Percentiles rank a stretch among this genome's conserved stretches.
Evolutionary conservation across 371 early-diverging fungal genomes (phyloP).

Genomic region (Apophysomyces sp.): DNA sequence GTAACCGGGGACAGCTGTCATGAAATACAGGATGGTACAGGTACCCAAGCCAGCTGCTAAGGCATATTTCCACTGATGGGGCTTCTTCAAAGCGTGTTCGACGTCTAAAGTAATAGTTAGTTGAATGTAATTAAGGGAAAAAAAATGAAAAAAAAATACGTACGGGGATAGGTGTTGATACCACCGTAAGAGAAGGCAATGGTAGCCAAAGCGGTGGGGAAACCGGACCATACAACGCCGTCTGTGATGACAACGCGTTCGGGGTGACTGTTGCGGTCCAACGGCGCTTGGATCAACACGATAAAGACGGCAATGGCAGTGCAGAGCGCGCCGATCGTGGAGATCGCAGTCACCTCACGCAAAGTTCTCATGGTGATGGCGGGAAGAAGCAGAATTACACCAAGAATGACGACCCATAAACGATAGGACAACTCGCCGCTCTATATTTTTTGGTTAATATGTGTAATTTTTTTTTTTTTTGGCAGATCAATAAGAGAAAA

Average conservation of each 20-base stretch:
- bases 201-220: conserved; percentile 54
- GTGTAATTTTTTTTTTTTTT: too few relatives aligned
- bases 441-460: too few relatives aligned
- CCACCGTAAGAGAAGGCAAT: conserved; percentile 56
- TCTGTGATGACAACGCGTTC: conserved; percentile 11
- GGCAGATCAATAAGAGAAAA: background rate
- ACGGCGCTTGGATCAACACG: conserved; percentile 42
- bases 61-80: conserved; percentile 69
- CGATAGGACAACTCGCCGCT: conserved; percentile 15
- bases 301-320: conserved; percentile 54
- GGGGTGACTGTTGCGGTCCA: conserved; percentile 20
- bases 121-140: background rate
- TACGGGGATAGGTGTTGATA: conserved; percentile 47
- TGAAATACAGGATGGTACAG: conserved; percentile 69
- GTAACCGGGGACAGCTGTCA: conserved; percentile 76
- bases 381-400: conserved; percentile 66
- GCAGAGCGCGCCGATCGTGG: conserved; percentile 46
- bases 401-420: conserved; percentile 67
- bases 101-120: conserved; percentile 38
- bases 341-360: conserved; percentile 71
- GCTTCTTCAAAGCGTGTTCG: conserved; percentile 76
- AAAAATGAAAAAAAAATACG: background rate
- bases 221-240: conserved; percentile 40
- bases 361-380: conserved; percentile 73
- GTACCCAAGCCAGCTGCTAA: conserved; percentile 61